Evolutionary conservation across 306 rosid species (phyloP).

Genomic region (Quercus alba): DNA sequence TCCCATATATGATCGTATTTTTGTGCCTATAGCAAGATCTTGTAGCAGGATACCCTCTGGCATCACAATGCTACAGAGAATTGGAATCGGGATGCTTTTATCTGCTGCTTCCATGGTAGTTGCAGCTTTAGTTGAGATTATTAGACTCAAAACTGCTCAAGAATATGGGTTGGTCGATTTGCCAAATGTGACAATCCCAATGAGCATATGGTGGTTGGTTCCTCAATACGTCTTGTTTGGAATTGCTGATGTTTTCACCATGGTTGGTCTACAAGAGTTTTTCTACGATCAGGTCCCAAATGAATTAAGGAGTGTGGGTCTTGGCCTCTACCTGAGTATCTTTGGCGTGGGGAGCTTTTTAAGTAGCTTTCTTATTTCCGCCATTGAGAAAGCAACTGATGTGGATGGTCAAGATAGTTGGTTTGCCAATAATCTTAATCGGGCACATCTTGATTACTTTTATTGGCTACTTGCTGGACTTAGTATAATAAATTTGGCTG

Average conservation of each 20-base stretch:
- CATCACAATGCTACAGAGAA: constrained; percentile 27
- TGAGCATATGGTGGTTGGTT: constrained; percentile 30
- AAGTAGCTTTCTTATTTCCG: constrained; percentile 13
- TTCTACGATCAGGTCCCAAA: constrained; percentile 25
- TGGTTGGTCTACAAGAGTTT: constrained; percentile 24
- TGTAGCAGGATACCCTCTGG: constrained; percentile 20
- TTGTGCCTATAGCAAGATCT: constrained; percentile 20
- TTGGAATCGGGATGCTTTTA: constrained; percentile 20
- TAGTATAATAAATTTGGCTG: background rate
- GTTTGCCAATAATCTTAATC: constrained; percentile 24
- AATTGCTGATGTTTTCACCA: constrained; percentile 11
- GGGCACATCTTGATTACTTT: constrained; percentile 26
- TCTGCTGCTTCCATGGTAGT: constrained; percentile 15
- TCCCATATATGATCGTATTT: constrained; percentile 25
- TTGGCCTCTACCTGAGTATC: constrained; percentile 19
- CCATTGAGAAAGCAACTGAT: constrained; percentile 15
- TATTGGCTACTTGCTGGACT: constrained; percentile 16
- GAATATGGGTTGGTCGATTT: constrained; percentile 14
- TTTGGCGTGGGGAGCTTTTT: constrained; percentile 20
- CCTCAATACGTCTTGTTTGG: constrained; percentile 13
- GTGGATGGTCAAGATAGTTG: constrained; percentile 16
- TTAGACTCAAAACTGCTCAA: constrained; percentile 7
- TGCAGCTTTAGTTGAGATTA: constrained; percentile 29
- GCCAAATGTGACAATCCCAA: constrained; percentile 24
- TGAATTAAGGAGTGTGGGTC: constrained; percentile 23